A percentile compares a stretch with the other conserved stretches of the same genome.
Evolutionary conservation across 305 asterid genomes (phyloP).

Genomic region (Fraxinus xanthoxyloides): DNA sequence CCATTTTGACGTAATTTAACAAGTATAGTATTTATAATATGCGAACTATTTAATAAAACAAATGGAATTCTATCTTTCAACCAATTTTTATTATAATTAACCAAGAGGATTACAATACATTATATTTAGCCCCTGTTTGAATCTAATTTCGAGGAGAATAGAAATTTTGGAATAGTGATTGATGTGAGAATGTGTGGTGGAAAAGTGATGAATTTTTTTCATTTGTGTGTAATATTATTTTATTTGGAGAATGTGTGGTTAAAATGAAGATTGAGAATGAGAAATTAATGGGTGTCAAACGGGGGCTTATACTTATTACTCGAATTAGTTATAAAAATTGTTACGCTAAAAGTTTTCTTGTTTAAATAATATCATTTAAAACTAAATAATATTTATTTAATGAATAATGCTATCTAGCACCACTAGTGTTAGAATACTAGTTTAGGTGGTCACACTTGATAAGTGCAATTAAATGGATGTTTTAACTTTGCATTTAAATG

Average conservation of each 20-base stretch:
- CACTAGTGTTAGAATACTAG: not conserved
- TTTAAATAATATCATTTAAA: not conserved
- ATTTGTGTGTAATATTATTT: no score
- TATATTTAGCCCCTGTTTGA: not conserved
- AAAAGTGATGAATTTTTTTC: no score
- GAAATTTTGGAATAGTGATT: no score
- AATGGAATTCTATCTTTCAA: not conserved
- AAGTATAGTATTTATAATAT: not conserved
- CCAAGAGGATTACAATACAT: not conserved
- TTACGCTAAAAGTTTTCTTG: not conserved
- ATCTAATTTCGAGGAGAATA: no score
- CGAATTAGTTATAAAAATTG: not conserved
- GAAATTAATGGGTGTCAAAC: no score
- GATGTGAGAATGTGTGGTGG: no score
- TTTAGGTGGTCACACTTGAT: not conserved
- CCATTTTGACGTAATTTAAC: not conserved
- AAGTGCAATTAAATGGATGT: not conserved
- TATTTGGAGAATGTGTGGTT: no score
- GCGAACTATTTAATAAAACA: not conserved
- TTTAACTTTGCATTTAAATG: not conserved
- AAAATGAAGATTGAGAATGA: no score
- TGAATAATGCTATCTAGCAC: not conserved
- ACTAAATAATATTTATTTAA: not conserved
- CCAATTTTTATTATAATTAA: not conserved
- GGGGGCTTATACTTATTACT: not conserved